A percentile compares a stretch with the other conserved stretches of the same genome.
These are phyloP conservation scores for Cytauxzoon felis DNA, from an alignment of 169 alveolate genomes.

Conservation along the genomic window DNA sequence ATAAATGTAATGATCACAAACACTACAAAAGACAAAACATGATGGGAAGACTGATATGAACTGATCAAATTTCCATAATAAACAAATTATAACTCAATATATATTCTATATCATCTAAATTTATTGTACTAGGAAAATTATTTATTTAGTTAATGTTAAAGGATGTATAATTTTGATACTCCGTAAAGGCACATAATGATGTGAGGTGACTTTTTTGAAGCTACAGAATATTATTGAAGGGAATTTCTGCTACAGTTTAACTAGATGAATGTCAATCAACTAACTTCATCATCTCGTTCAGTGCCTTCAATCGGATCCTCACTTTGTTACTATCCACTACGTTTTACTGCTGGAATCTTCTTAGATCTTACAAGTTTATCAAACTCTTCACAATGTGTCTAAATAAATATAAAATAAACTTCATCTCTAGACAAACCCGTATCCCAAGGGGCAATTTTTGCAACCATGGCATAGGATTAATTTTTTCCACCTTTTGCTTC, in stretches of 20 bases:
- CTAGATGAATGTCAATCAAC: no score
- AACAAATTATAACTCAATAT: no score
- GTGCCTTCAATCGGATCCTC: background rate
- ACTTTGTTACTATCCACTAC: background rate
- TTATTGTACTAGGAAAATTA: no score
- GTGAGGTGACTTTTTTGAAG: background rate
- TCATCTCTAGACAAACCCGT: constrained; percentile 41
- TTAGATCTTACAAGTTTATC: constrained; percentile 70
- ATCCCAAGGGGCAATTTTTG: constrained; percentile 69
- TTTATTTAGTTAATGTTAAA: no score
- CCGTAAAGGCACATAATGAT: no score
- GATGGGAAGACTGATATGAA: no score
- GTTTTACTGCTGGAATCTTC: constrained; percentile 61
- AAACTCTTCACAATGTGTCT: constrained; percentile 74
- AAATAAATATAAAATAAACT: background rate
- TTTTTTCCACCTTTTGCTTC: constrained; percentile 1
- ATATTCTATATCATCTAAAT: no score
- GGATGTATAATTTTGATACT: no score
- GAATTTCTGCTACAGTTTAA: background rate
- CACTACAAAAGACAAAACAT: background rate
- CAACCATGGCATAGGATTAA: constrained; percentile 65
- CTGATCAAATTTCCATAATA: no score
- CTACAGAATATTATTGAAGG: background rate
- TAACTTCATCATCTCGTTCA: no score
- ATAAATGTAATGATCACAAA: background rate